These are phyloP conservation scores for Aspergillus indologenus DNA, from an alignment of 495 filamentous ascomycete genomes.

Conservation along the genomic window DNA sequence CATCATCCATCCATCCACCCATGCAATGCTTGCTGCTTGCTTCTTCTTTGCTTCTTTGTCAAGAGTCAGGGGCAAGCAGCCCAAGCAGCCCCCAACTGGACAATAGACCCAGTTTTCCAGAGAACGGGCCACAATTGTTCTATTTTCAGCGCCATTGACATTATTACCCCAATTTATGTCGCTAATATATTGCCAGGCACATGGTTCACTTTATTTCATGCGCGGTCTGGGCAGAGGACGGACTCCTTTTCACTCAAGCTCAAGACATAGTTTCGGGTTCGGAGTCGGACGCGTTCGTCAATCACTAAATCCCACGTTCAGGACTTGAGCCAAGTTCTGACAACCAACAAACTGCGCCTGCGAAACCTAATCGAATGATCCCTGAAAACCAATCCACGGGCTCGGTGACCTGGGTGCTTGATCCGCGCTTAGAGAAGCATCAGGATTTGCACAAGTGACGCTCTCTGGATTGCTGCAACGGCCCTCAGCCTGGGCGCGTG, in stretches of 20 bases:
- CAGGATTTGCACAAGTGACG: not conserved
- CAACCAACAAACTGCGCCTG: not conserved
- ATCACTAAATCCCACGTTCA: not conserved
- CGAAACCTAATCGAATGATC: not conserved
- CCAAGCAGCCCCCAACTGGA: not conserved
- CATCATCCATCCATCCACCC: not conserved
- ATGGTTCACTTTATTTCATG: not conserved
- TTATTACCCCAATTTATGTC: not conserved
- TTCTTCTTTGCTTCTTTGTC: not conserved
- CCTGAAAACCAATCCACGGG: not conserved
- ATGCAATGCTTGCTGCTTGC: not conserved
- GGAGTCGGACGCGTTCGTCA: too few species aligned
- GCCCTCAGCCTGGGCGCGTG: not conserved
- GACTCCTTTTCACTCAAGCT: not conserved
- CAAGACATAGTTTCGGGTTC: too few species aligned
- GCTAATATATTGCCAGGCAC: not conserved
- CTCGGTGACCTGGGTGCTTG: too few species aligned
- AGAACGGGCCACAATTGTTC: not conserved
- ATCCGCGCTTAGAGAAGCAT: not conserved
- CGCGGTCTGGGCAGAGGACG: not conserved
- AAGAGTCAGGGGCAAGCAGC: not conserved
- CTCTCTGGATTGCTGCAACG: too few species aligned
- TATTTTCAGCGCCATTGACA: not conserved
- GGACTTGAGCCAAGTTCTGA: not conserved
- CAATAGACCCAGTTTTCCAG: not conserved